Conservation (phyloP, 1,139 yeast species). For the Saccharomyces hybrid region DNA sequence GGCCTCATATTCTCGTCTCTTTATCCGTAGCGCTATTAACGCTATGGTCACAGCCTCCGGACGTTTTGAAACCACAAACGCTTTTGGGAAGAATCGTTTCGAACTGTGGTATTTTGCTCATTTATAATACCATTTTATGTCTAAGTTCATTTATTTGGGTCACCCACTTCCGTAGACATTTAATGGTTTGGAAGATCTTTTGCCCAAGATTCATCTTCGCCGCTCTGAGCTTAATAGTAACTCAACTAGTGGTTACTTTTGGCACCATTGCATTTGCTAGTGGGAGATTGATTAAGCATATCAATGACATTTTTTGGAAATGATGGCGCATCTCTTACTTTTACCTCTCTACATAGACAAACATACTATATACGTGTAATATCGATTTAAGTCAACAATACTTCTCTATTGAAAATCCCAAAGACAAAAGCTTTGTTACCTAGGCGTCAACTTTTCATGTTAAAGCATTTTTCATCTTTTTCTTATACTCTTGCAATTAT, state of each 20-base stretch:
- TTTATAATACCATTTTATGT: conserved; percentile 67
- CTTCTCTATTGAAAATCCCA: neutral
- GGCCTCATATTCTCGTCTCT: conserved; percentile 66
- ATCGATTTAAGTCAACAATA: neutral
- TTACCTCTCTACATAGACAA: neutral
- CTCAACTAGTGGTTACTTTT: conserved; percentile 54
- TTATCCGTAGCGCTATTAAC: conserved; percentile 67
- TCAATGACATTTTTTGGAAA: conserved; percentile 59
- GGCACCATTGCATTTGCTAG: conserved; percentile 63
- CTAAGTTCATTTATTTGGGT: conserved; percentile 74
- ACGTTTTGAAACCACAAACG: conserved; percentile 49
- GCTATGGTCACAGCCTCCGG: conserved; percentile 74
- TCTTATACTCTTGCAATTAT: neutral
- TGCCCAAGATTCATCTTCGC: conserved; percentile 95
- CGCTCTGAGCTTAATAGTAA: conserved; percentile 56
- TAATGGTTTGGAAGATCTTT: conserved; percentile 98
- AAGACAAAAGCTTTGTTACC: neutral
- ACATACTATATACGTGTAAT: neutral
- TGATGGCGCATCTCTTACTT: conserved; percentile 7
- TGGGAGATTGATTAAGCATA: conserved; percentile 56
- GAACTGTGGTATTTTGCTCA: conserved; percentile 56
- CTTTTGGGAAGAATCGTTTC: conserved; percentile 64
- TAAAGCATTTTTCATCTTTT: neutral
- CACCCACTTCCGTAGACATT: conserved; percentile 79
- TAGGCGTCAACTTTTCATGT: neutral